Evolutionary conservation across 129 eudicot species (phyloP), one percentile per base, ranked within the genome.

Genomic region (Flaveria sonorensis): DNA sequence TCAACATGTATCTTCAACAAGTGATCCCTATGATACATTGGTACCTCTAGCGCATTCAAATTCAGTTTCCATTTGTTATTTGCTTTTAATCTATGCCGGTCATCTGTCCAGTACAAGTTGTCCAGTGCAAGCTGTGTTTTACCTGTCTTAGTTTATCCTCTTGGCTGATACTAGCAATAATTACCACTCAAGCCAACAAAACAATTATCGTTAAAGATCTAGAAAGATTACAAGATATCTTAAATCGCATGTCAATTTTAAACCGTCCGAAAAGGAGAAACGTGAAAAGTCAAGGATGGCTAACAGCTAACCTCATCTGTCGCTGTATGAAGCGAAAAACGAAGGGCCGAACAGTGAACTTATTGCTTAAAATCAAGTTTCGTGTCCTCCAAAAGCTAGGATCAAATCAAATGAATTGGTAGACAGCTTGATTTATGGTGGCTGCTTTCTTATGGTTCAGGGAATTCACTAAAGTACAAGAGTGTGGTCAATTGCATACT

Each of bases 391-490:
- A 77, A 77, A 63, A 64, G 23, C 68, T 52, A 39, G 3, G 43
- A 51, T 14, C 42, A 77, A 51, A 24, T 67, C 81, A 77, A 52
- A 7, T 43, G 8, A 77, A 66, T 39, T 39, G 45, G 68, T 53
- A 76, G 21, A 57, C 63, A 28, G 21, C 9, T 30, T 66, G 64
- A 50, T 66, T 21, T 26, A 65, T 19, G n/a, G 79, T 55, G 67
- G 23, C 67, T 60, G 60, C 47, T 57, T 6, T 20, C 69, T 43
- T 57, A 23, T 28, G 69, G 53, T 59, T 57, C 19, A 11, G 60
- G 42, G 71, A 74, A 60, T 61, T 60, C 79, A 75, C 71, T 46
- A 75, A 75, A 45, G 15, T 46, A 64, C 71, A 75, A 73, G 67
- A 55, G 11, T 15, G 6, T 28, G 63, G 63, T 20, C 52, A 50